phyloP scores from a whole-genome alignment of 768 basidiomycete genomes.

The Naganishia kalamii region DNA sequence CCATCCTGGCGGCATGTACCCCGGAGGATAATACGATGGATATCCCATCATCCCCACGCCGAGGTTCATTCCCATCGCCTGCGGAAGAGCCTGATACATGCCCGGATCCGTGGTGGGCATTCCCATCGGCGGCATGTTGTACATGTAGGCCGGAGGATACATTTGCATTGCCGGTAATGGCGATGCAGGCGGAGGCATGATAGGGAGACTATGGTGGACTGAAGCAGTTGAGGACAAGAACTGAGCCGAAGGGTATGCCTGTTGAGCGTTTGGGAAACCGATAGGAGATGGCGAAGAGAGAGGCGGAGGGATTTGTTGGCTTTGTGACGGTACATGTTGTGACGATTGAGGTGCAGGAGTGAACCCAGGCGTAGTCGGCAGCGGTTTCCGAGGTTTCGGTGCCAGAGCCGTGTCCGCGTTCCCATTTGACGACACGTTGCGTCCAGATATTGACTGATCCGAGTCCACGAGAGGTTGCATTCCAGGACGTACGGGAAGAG shows the following conservation, averaged over 20 bases:
- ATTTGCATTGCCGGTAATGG: not conserved
- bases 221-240: not conserved
- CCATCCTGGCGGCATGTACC: slow-evolving; percentile 16
- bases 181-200: not conserved
- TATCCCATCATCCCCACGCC: not conserved
- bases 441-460: not conserved
- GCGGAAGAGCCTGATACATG: slow-evolving; percentile 2
- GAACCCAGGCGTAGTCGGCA: not conserved
- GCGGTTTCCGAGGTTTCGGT: not conserved
- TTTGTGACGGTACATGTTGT: not conserved
- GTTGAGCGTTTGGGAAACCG: not conserved
- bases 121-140: not conserved
- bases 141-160: slow-evolving; percentile 6
- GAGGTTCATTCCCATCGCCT: not conserved
- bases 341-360: not conserved
- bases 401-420: not conserved
- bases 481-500: slow-evolving; percentile 6
- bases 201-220: no score
- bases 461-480: not conserved
- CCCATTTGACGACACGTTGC: not conserved
- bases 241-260: not conserved
- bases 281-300: not conserved
- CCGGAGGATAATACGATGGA: slow-evolving; percentile 7
- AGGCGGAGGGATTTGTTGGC: not conserved
- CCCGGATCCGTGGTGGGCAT: not conserved